Conservation (phyloP, 179 eudicot species). For the Actinidia chinensis region DNA sequence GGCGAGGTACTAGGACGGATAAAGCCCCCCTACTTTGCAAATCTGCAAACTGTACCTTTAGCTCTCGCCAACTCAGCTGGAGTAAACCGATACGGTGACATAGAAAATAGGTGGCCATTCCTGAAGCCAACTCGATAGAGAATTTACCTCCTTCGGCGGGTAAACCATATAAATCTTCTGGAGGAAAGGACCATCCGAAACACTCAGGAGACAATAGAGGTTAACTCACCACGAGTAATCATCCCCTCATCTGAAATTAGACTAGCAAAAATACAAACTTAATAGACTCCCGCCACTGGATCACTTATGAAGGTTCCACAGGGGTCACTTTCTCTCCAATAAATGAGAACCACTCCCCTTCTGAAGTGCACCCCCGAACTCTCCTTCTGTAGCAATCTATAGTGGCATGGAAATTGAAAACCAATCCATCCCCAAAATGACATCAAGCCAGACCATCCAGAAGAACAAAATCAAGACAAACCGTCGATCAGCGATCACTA, state of each 20-base stretch:
- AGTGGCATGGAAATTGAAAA: neutral
- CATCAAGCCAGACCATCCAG: no score
- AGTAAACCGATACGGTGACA: neutral
- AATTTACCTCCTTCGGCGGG: neutral
- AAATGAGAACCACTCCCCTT: neutral
- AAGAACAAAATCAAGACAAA: neutral
- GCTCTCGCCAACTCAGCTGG: neutral
- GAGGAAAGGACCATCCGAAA: no score
- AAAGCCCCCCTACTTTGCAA: neutral
- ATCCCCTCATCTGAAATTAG: neutral
- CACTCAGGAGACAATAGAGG: neutral
- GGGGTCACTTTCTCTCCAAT: neutral
- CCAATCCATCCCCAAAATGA: neutral
- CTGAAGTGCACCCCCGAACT: neutral
- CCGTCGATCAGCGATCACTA: neutral
- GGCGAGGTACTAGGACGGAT: neutral
- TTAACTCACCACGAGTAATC: neutral
- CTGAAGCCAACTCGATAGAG: neutral
- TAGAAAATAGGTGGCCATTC: neutral
- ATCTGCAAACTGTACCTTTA: neutral
- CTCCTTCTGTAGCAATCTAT: neutral
- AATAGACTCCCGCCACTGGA: no score
- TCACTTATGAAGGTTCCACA: no score
- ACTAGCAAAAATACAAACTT: no score
- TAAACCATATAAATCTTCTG: neutral